These are phyloP conservation scores for Schwanniomyces pseudopolymorphus DNA, from an alignment of 805 yeast genomes.

Conservation along the genomic window DNA sequence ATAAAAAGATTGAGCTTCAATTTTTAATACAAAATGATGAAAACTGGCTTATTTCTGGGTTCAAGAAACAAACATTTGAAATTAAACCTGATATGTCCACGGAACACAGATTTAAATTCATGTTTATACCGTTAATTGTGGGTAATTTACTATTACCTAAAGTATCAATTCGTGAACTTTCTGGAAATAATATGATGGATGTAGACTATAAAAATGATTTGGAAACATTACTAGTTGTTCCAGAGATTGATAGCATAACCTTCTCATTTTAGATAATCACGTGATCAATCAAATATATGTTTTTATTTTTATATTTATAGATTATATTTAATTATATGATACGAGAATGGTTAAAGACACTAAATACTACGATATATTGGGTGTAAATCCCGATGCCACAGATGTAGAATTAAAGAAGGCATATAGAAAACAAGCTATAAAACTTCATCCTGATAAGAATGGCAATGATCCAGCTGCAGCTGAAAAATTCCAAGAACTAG, in stretches of 20 bases:
- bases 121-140: slow-evolving; percentile 69
- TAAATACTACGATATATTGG: slow-evolving; percentile 79
- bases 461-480: slow-evolving; percentile 94
- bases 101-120: slow-evolving; percentile 32
- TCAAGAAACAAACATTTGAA: slow-evolving; percentile 52
- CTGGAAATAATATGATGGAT: slow-evolving; percentile 55
- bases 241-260: slow-evolving; percentile 62
- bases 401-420: slow-evolving; percentile 88
- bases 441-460: slow-evolving; percentile 93
- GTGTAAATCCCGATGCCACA: slow-evolving; percentile 66
- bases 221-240: slow-evolving; percentile 69
- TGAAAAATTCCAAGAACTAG: slow-evolving; percentile 71
- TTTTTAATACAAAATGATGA: slow-evolving; percentile 57
- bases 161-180: slow-evolving; percentile 38
- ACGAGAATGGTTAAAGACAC: slow-evolving; percentile 76
- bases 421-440: slow-evolving; percentile 85
- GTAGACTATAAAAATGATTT: slow-evolving; percentile 66
- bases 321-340: neutral
- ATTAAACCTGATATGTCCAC: slow-evolving; percentile 19
- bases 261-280: slow-evolving; percentile 47
- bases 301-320: neutral
- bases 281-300: neutral
- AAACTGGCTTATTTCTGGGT: slow-evolving; percentile 80
- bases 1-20: slow-evolving; percentile 31
- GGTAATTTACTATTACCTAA: slow-evolving; percentile 74